Conservation (phyloP, 2,329 filamentous ascomycete genomes). For the Aspergillus clavatus region DNA sequence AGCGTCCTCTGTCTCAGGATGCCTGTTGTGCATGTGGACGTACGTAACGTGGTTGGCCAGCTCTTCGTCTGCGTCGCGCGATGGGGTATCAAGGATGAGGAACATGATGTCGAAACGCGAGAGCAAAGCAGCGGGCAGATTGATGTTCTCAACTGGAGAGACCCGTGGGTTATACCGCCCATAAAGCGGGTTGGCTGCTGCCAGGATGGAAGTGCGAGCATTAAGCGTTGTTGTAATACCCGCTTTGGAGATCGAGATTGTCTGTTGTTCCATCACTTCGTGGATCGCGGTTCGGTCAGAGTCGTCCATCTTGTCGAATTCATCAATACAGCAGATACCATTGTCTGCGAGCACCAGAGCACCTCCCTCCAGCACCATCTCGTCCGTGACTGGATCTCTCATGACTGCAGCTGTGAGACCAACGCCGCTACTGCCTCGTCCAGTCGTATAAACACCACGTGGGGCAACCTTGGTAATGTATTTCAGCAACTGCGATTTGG, state of each 20-base stretch:
- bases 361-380: constrained; percentile 75
- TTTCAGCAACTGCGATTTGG: constrained; percentile 96
- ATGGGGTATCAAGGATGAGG: constrained; percentile 90
- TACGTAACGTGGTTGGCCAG: constrained; percentile 92
- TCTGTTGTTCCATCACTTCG: constrained; percentile 87
- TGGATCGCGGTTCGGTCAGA: constrained; percentile 73
- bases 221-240: constrained; percentile 97
- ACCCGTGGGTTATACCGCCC: constrained; percentile 97
- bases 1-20: constrained; percentile 68
- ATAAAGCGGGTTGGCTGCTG: constrained; percentile 94
- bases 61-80: constrained; percentile 83
- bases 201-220: constrained; percentile 89
- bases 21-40: constrained; percentile 94
- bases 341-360: constrained; percentile 75
- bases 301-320: constrained; percentile 84
- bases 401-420: constrained; percentile 78
- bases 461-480: constrained; percentile 98
- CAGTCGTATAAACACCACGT: constrained; percentile 79
- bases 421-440: constrained; percentile 74
- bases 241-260: constrained; percentile 79
- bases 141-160: constrained; percentile 98
- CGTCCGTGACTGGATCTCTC: constrained; percentile 72
- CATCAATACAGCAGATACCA: constrained; percentile 78
- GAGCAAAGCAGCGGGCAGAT: constrained; percentile 91
- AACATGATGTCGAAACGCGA: constrained; percentile 98